Conservation (phyloP, 352 stramenopile genomes). For the Phytophthora constricta region DNA sequence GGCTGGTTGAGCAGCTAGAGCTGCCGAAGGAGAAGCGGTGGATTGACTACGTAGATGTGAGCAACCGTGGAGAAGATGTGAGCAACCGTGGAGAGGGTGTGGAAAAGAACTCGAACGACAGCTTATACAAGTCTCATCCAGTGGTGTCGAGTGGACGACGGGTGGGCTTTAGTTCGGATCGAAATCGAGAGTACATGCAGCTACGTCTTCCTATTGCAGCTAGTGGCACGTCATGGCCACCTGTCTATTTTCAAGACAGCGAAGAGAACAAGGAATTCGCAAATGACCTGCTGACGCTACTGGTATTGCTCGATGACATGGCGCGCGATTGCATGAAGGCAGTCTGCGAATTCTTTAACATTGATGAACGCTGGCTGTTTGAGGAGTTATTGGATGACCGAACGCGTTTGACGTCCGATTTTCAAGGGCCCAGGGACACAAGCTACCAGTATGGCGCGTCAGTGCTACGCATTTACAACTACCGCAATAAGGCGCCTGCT, state of each 20-base stretch:
- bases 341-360: conserved; percentile 72
- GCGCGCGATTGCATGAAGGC: conserved; percentile 79
- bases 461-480: conserved; percentile 87
- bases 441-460: conserved; percentile 81
- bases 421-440: conserved; percentile 43
- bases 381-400: conserved; percentile 72
- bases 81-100: background rate
- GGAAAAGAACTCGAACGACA: conserved; percentile 18
- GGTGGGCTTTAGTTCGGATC: conserved; percentile 76
- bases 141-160: conserved; percentile 69
- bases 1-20: conserved; percentile 60
- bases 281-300: conserved; percentile 56
- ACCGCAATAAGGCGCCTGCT: conserved; percentile 65
- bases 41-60: conserved; percentile 73
- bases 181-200: conserved; percentile 83
- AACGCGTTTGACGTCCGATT: conserved; percentile 35
- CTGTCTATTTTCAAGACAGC: conserved; percentile 64
- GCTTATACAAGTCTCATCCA: conserved; percentile 38
- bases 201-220: conserved; percentile 63
- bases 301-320: conserved; percentile 71
- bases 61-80: background rate
- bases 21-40: conserved; percentile 63
- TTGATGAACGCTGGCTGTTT: conserved; percentile 71
- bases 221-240: conserved; percentile 82
- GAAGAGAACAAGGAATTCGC: conserved; percentile 54